These are phyloP conservation scores for Kwoniella botswanensis DNA, from an alignment of 768 basidiomycete genomes.

Conservation along the genomic window DNA sequence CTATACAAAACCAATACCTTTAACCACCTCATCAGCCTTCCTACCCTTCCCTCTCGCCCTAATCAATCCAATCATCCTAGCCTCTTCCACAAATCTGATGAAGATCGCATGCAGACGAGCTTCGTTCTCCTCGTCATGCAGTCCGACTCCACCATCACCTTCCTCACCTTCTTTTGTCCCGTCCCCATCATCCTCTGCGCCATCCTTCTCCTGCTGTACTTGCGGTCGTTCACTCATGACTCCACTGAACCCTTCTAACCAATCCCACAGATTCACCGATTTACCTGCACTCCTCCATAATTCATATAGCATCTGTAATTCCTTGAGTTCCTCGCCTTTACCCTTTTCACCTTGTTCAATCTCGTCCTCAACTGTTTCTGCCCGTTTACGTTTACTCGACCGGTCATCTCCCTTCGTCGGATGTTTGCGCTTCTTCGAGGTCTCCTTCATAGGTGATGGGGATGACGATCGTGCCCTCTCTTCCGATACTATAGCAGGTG, in stretches of 20 bases:
- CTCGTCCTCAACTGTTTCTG: neutral
- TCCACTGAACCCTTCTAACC: conserved; percentile 47
- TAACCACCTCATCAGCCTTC: conserved; percentile 52
- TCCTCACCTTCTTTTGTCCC: conserved; percentile 1
- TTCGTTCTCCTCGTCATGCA: conserved; percentile 30
- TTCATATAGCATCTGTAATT: conserved; percentile 42
- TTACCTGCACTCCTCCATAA: conserved; percentile 44
- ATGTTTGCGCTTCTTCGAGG: neutral
- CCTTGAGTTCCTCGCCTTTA: conserved; percentile 36
- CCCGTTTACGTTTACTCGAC: neutral
- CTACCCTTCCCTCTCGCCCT: conserved; percentile 44
- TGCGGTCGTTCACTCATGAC: conserved; percentile 17
- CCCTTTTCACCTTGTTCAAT: neutral
- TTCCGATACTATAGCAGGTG: neutral
- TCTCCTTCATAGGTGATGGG: conserved; percentile 1
- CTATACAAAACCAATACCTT: conserved; percentile 44
- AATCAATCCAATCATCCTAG: conserved; percentile 50
- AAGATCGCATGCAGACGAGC: conserved; percentile 47
- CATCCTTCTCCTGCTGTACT: neutral
- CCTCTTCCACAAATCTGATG: conserved; percentile 51
- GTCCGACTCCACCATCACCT: neutral
- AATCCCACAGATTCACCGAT: conserved; percentile 53
- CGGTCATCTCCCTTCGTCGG: neutral
- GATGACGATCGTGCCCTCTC: conserved; percentile 11
- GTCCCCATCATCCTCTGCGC: neutral